These are phyloP conservation scores for Talaromyces stipitatus DNA, from an alignment of 495 filamentous ascomycete species.

Conservation along the genomic window DNA sequence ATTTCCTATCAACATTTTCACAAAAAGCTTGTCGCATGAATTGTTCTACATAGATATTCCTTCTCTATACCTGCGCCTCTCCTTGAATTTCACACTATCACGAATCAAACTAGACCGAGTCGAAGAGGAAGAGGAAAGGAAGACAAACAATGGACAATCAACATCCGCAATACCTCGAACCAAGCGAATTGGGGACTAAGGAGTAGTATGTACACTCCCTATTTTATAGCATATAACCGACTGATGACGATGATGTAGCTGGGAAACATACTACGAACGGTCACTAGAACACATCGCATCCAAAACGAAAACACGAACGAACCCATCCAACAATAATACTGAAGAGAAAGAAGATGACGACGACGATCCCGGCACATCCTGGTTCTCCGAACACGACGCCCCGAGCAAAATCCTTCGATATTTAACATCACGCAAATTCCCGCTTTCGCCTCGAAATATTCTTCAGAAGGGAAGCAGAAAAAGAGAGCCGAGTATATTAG, in stretches of 20 bases:
- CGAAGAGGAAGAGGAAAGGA: neutral
- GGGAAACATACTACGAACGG: slow-evolving; percentile 41
- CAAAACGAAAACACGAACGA: slow-evolving; percentile 9
- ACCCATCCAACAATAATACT: neutral
- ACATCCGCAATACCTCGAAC: slow-evolving; percentile 36
- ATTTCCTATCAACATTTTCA: neutral
- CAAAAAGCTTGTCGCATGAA: neutral
- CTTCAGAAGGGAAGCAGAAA: slow-evolving; percentile 11
- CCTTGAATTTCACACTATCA: neutral
- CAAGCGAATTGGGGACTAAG: slow-evolving; percentile 47
- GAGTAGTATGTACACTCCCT: slow-evolving; percentile 36
- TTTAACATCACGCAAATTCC: slow-evolving; percentile 29
- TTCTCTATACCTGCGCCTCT: neutral
- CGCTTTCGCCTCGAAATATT: slow-evolving; percentile 24
- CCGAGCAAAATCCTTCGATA: slow-evolving; percentile 41
- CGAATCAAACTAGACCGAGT: neutral
- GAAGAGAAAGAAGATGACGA: slow-evolving; percentile 26
- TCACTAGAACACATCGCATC: slow-evolving; percentile 32
- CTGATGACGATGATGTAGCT: slow-evolving; percentile 19
- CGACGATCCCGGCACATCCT: slow-evolving; percentile 41
- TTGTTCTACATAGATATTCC: too few species aligned
- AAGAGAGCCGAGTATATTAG: slow-evolving; percentile 11
- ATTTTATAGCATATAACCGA: too few species aligned
- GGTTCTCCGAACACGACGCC: slow-evolving; percentile 47
- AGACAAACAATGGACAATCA: neutral